phyloP scores from a whole-genome alignment of 768 basidiomycete species.

The Paxillus involutus region DNA sequence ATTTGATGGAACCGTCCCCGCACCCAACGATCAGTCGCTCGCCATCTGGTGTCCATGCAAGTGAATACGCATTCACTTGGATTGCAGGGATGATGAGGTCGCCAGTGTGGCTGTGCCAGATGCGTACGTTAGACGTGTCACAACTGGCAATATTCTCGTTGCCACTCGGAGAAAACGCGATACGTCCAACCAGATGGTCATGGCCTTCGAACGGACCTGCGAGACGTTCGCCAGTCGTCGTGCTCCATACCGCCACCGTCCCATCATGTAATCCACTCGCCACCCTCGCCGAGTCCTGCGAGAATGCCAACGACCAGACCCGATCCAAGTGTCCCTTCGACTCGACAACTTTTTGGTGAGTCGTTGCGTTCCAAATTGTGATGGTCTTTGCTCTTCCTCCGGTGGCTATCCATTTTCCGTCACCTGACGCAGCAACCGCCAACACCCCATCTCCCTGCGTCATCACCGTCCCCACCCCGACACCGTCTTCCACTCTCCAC shows the following conservation, averaged over 20 bases:
- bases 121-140: too few species aligned
- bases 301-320: slow-evolving; percentile 6
- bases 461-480: neutral
- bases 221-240: too few species aligned
- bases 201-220: too few species aligned
- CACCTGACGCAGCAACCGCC: slow-evolving; percentile 5
- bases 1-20: slow-evolving; percentile 14
- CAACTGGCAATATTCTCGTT: too few species aligned
- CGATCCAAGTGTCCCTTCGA: slow-evolving; percentile 1
- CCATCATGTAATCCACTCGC: too few species aligned
- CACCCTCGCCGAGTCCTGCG: too few species aligned
- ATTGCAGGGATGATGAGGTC: neutral
- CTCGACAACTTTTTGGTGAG: neutral
- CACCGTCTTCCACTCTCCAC: neutral
- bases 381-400: slow-evolving; percentile 16
- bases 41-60: slow-evolving; percentile 21
- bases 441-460: neutral
- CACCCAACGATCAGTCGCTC: slow-evolving; percentile 16
- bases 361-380: slow-evolving; percentile 4
- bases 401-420: slow-evolving; percentile 14
- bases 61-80: slow-evolving; percentile 16
- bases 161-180: slow-evolving; percentile 20
- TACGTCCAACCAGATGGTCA: slow-evolving; percentile 10
- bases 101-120: slow-evolving; percentile 14
- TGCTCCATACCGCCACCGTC: too few species aligned